phyloP scores from a whole-genome alignment of 2,329 filamentous ascomycete genomes.

The Epichloe uncinata region DNA sequence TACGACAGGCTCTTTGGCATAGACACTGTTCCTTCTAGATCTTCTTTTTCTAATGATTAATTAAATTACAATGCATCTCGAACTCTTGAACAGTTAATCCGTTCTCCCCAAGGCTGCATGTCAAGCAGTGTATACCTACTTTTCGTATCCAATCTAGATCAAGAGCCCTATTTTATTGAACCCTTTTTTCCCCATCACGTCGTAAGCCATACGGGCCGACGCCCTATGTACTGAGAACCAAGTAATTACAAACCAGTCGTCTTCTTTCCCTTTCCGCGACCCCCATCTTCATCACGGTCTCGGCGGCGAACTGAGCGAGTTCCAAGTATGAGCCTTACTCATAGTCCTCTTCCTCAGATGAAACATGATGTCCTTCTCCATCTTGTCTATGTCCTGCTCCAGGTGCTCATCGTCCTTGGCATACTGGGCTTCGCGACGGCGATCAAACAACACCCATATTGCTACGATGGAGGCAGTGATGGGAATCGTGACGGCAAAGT shows the following conservation, averaged over 20 bases:
- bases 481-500: slow-evolving; percentile 48
- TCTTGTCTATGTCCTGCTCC: slow-evolving; percentile 39
- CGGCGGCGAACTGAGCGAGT: slow-evolving; percentile 23
- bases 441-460: slow-evolving; percentile 42
- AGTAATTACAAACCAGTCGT: no score
- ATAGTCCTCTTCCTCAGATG: slow-evolving; percentile 42
- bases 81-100: neutral
- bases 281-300: slow-evolving; percentile 4
- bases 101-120: no score
- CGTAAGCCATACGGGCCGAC: neutral
- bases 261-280: no score
- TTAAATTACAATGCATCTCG: neutral
- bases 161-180: no score
- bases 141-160: no score
- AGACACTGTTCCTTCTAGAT: neutral
- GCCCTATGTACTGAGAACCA: neutral
- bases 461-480: slow-evolving; percentile 41
- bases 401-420: slow-evolving; percentile 36
- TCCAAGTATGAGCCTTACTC: slow-evolving; percentile 43
- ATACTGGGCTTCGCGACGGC: slow-evolving; percentile 34
- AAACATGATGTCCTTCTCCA: slow-evolving; percentile 45
- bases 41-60: accelerated
- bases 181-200: neutral
- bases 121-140: no score
- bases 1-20: neutral